Base-by-base conservation (phyloP, 2,329 filamentous ascomycete genomes). In the Diaporthe citrichinensis region DNA sequence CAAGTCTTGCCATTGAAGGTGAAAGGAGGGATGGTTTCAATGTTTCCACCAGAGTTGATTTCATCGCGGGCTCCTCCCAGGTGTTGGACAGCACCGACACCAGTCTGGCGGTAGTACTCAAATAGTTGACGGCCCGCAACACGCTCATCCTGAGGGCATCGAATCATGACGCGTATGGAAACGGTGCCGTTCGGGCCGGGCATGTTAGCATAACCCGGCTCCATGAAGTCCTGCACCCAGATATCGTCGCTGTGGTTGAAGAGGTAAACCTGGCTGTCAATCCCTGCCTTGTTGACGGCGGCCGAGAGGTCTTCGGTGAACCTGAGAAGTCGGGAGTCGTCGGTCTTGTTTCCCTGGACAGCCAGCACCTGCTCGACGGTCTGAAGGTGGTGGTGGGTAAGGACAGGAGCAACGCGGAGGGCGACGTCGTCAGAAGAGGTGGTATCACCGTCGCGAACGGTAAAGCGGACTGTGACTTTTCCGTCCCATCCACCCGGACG, bases 331-430 rank as follows among this genome's bases (percentile, higher is more conserved):
- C 14, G 14, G 25, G 53, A 15, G 53, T 57, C 53, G 7, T 57
- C 53, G 28, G 28, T 34, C 53, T 57, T 57, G 53, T 34, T 57
- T 34, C 53, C 53, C 7, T 20, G 28, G 15, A 57, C 53, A 34
- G 53, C 53, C 53, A 57, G 28, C 53, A 57, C 25, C 53, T 34
- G 25, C 28, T 57, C 53, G 17, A 57, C 28, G 1, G 28, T 34
- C 53, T 57, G 25, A 57, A 57, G 53, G 53, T 57, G 53, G 15
- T 57, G 53, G 15, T 57, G 53, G 53, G 53, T 57, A 28, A 34
- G 28, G 53, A 34, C 28, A 57, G 53, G 53, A 25, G 51, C 51
- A 55, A 55, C 25, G 12, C 51, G 51, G 51, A 55, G 51, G n/a
- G 25, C 51, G n/a, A 55, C 51, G 25, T 55, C 25, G 25, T 55